Evolutionary conservation across 768 basidiomycete genomes (phyloP), one percentile per base, ranked within the genome.

Genomic region (Boletus tylopilopsis): DNA sequence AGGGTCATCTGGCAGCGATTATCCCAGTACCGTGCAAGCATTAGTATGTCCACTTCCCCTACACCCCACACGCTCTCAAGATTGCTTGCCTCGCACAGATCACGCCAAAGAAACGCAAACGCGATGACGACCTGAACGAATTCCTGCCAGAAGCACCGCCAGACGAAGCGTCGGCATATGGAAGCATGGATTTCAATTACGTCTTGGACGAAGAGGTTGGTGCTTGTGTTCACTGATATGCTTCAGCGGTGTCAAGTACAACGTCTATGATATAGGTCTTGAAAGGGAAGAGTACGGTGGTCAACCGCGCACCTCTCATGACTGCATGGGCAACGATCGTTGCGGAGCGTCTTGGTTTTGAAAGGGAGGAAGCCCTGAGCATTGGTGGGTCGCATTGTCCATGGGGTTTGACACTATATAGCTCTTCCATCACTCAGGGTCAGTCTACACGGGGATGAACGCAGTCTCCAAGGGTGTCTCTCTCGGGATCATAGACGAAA

Each of bases 281-380:
- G 36, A 72, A 66, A 53, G 68, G 66, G 18, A 85, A 90, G 56
- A 75, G 72, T 8, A 75, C 81, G 18, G 76, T 91, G 18, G 77
- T 90, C 38, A 98, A 98, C 67, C 84, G 95, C 21, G 94, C 95
- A 1, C 95, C 95, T 0, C 76, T 97, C 38, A 90, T 97, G 89
- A 93, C 85, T 47, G 92, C 88, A 2, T 98, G 95, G 95, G 83
- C 91, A 2, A 87, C 78, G 44, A 69, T 91, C 29, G 90, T 97
- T 23, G 87, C 90, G 4, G 90, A 92, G 58, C 76, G 84, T 33
- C 74, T 96, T 54, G 90, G 93, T 2, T 98, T 98, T 66, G 78
- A 82, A 43, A 75, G 86, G 50, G 84, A 90, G 60, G 95, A 98
- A 70, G 90, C 95, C 2, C 72, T 98, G 34, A 94, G 90, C 55